Evolutionary conservation across 2,329 filamentous ascomycete species (phyloP).

Genomic region (Fusarium setosum): DNA sequence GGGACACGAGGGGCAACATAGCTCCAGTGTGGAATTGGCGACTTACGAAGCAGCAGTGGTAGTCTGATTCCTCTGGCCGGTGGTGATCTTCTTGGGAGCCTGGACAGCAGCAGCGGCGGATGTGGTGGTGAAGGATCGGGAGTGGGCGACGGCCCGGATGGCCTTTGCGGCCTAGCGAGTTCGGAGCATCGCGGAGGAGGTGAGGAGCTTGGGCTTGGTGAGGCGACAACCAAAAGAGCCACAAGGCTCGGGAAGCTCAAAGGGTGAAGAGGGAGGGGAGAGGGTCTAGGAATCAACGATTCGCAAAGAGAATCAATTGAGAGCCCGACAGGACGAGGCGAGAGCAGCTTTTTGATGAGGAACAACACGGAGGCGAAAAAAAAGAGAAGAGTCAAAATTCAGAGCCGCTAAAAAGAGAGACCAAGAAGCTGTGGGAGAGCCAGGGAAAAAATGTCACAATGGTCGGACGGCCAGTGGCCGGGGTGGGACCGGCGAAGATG

Average conservation of each 20-base stretch:
- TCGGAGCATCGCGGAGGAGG: slow-evolving; percentile 26
- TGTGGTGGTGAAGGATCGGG: slow-evolving; percentile 55
- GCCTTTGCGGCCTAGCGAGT: slow-evolving; percentile 48
- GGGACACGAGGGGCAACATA: slow-evolving; percentile 28
- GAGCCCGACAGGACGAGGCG: slow-evolving; percentile 6
- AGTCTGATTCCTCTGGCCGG: slow-evolving; percentile 19
- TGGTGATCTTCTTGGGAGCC: slow-evolving; percentile 28
- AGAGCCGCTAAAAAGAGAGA: slow-evolving; percentile 17
- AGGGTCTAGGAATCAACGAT: slow-evolving; percentile 13
- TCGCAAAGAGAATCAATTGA: slow-evolving; percentile 29
- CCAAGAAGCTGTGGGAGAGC: slow-evolving; percentile 20
- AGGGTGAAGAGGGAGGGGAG: slow-evolving; percentile 9
- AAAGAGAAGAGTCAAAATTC: slow-evolving; percentile 21
- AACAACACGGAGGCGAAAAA: slow-evolving; percentile 18
- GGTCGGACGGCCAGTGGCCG: slow-evolving; percentile 36
- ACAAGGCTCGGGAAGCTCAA: slow-evolving; percentile 13
- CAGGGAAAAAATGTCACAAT: slow-evolving; percentile 34
- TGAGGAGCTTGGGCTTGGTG: slow-evolving; percentile 16
- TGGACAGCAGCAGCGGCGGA: slow-evolving; percentile 51
- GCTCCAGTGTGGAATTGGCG: not conserved
- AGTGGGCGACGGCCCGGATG: slow-evolving; percentile 57
- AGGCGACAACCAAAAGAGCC: slow-evolving; percentile 22
- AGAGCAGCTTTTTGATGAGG: slow-evolving; percentile 12
- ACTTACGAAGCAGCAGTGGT: slow-evolving; percentile 63
- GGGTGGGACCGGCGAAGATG: slow-evolving; percentile 32